Base-by-base conservation (phyloP, 2,329 filamentous ascomycete genomes). In the Aspergillus proliferans region DNA sequence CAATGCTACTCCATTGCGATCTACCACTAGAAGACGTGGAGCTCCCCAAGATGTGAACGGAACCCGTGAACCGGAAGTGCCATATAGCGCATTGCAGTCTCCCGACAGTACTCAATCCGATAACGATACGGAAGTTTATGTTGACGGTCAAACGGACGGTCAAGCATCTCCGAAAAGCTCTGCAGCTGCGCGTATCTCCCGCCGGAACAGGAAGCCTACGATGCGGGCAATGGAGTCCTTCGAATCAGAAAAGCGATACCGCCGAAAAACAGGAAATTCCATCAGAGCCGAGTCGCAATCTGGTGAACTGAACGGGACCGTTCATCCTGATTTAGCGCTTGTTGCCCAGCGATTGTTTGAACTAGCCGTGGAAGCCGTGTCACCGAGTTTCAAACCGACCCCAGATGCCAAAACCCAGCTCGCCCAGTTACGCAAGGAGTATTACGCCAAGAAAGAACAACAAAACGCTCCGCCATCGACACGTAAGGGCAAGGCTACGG, bases 121-220 rank as follows among this genome's bases (percentile, higher is more conserved):
- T 15, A 58, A 59, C 21, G 54, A 53, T 34, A 18, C 52, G 2
- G 57, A 59, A 4, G 53, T 59, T 52, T 58, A 58, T 38, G 44
- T 60, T 14, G 58, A 58, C 22, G 59, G 55, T 5, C 52, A 54
- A 12, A 44, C 50, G 15, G 59, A 61, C 8, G 39, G 44, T 12
- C 55, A 54, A 4, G 50, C 50, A 6, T 61, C 58, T 3, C 54
- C 58, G 6, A 55, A 51, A 7, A 56, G 54, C 49, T 47, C 53
- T 15, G 38, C 47, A 6, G 54, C 48, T 9, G 50, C 50, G 4
- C 53, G 58, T 14, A 51, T 49, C 1, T 60, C 58, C 3, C 48
- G 54, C 1, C 48, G 58, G 3, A 36, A 53, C 18, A 49, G 58
- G 10, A 61, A 61, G 43, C 58, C 59, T 6, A 61, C 56, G 5